A percentile compares a stretch with the other conserved stretches of the same genome.
These are phyloP conservation scores for Schwanniomyces polymorphus DNA, from an alignment of 805 yeast genomes.

Conservation along the genomic window DNA sequence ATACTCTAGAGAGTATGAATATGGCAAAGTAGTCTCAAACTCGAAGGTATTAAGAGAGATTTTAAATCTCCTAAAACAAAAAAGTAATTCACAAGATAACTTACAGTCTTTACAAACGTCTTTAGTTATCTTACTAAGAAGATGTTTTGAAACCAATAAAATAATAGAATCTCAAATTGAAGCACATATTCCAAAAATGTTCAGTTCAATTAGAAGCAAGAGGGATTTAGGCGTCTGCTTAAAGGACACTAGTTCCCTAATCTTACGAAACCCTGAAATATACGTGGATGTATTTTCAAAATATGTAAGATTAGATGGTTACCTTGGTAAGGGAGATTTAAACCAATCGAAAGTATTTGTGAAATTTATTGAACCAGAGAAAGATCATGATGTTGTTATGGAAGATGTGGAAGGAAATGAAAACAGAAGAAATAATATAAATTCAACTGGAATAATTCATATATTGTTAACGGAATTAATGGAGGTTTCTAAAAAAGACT, in stretches of 20 bases:
- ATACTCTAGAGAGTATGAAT: constrained; percentile 46
- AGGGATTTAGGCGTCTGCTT: constrained; percentile 48
- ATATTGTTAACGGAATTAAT: constrained; percentile 65
- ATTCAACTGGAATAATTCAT: constrained; percentile 60
- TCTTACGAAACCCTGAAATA: constrained; percentile 47
- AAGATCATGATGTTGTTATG: constrained; percentile 27
- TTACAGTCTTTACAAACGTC: constrained; percentile 12
- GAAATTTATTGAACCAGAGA: constrained; percentile 10
- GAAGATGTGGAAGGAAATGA: constrained; percentile 15
- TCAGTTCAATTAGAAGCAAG: constrained; percentile 28
- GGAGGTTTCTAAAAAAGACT: constrained; percentile 39
- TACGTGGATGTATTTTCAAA: constrained; percentile 48
- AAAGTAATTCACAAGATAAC: constrained; percentile 17
- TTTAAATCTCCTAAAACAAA: constrained; percentile 39
- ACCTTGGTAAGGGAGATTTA: constrained; percentile 29
- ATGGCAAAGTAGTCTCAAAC: constrained; percentile 40
- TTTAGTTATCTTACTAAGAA: constrained; percentile 53
- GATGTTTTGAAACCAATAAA: constrained; percentile 65
- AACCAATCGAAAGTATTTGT: constrained; percentile 21
- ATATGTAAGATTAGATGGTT: constrained; percentile 44
- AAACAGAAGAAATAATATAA: constrained; percentile 3
- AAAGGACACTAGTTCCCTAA: constrained; percentile 50
- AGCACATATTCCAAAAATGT: constrained; percentile 49
- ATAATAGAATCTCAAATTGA: constrained; percentile 49
- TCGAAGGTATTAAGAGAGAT: constrained; percentile 50